Percentiles rank a stretch among this genome's conserved stretches.
phyloP scores from a whole-genome alignment of 768 basidiomycete species.

The Gloeostereum incarnatum region DNA sequence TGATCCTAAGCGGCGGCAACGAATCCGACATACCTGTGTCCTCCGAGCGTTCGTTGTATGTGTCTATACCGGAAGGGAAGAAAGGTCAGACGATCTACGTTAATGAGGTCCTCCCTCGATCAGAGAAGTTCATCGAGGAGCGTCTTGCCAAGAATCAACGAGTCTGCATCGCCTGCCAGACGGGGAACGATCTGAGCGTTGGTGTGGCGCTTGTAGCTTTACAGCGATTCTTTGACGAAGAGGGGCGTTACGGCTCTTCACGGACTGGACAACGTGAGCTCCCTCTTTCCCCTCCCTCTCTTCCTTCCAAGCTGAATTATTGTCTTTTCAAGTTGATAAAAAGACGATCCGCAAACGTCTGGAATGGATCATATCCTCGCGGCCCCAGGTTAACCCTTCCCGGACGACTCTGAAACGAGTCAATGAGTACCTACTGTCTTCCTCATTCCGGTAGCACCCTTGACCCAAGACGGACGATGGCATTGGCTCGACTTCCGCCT shows the following conservation, averaged over 20 bases:
- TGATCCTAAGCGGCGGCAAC: slow-evolving; percentile 15
- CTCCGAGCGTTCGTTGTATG: neutral
- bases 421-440: slow-evolving; percentile 63
- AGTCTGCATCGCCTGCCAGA: slow-evolving; percentile 44
- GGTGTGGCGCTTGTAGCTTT: slow-evolving; percentile 56
- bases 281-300: neutral
- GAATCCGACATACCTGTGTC: neutral
- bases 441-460: slow-evolving; percentile 5
- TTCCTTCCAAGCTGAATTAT: neutral
- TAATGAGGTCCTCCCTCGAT: slow-evolving; percentile 34
- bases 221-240: slow-evolving; percentile 47
- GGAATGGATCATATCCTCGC: slow-evolving; percentile 78
- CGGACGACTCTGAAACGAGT: slow-evolving; percentile 72
- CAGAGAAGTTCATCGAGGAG: slow-evolving; percentile 33
- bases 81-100: slow-evolving; percentile 44
- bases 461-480: neutral
- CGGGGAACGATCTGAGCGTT: slow-evolving; percentile 53
- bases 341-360: slow-evolving; percentile 59
- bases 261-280: neutral
- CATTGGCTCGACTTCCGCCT: neutral
- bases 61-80: slow-evolving; percentile 34
- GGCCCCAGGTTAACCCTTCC: slow-evolving; percentile 75
- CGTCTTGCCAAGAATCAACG: slow-evolving; percentile 24
- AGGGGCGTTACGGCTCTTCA: slow-evolving; percentile 23
- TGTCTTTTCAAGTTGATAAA: slow-evolving; percentile 33